Evolutionary conservation across 208 protist genomes (phyloP), one percentile per base, ranked within the genome.

Genomic region (Crithidia bombi): DNA sequence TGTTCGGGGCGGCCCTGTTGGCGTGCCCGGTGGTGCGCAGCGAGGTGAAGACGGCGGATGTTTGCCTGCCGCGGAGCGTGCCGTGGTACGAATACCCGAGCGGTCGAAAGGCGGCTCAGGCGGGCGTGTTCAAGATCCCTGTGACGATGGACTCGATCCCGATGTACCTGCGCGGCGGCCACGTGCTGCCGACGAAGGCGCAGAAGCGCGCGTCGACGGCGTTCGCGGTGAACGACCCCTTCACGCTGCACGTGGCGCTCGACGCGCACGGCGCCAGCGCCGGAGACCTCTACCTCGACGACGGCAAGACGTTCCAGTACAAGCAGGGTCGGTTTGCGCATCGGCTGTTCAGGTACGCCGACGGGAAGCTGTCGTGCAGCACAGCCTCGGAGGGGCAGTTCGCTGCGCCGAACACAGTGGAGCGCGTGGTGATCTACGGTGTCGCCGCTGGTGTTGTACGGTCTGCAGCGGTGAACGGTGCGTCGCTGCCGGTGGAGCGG

Each of bases 161-260:
- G 47, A 81, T 98, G 21, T 97, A 94, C 73, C 66, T 98, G 32
- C 73, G 91, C 21, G 96, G 91, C 43, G 97, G 98, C 43, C 78
- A 84, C 57, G 91, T 99, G 57, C 55, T 99, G 41, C 85, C 96
- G 12, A 82, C 79, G 25, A 90, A 96, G 68, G 75, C 98, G 46
- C 85, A 97, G 43, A 52, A 90, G 4, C 84, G 97, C 38, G 83
- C 96, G 47, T 87, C 70, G 30, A 89, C 89, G 0, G 43, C 50
- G 25, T 79, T 81, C n/a, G 95, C 94, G 67, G 56, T 63, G 14
- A 50, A 89, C 49, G 96, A 98, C 73, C 93, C 97, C n/a, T 96
- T 94, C 75, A 98, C 95, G 4, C 83, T 98, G 15, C 81, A 81
- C 56, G 84, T 98, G 19, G 92, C 93, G 2, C 85, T 97, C 35